Conservation (phyloP, 257 asterid species). For the Solanum bulbocastanum region DNA sequence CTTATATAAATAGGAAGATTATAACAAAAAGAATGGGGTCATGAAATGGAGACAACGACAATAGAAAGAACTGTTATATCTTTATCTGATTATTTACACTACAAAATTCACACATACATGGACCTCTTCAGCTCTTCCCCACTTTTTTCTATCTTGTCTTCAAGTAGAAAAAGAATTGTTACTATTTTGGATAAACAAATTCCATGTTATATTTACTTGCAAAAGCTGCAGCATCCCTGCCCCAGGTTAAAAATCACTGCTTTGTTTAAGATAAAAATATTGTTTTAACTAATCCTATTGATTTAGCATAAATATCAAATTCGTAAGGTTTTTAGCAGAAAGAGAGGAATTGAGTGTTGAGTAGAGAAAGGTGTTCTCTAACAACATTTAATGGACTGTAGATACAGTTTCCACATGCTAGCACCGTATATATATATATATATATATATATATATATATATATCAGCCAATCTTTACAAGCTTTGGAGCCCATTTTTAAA, state of each 20-base stretch:
- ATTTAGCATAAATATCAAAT: background rate
- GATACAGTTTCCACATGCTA: background rate
- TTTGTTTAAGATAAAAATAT: background rate
- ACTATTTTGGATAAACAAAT: background rate
- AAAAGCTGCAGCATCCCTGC: background rate
- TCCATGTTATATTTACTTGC: background rate
- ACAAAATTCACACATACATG: background rate
- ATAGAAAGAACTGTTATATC: background rate
- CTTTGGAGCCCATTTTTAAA: background rate
- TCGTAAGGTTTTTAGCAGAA: fast-evolving
- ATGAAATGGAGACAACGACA: background rate
- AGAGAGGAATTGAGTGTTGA: background rate
- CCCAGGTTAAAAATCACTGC: background rate
- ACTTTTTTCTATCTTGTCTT: background rate
- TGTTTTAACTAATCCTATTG: background rate
- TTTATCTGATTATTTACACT: background rate
- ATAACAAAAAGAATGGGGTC: background rate
- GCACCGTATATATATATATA: background rate
- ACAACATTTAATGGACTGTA: background rate
- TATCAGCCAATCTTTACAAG: background rate
- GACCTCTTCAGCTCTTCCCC: background rate
- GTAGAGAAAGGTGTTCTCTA: background rate
- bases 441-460: background rate
- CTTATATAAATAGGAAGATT: background rate
- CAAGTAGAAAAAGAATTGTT: background rate